Evolutionary conservation across 2,329 filamentous ascomycete species (phyloP).

Genomic region (Diaporthe batatas): DNA sequence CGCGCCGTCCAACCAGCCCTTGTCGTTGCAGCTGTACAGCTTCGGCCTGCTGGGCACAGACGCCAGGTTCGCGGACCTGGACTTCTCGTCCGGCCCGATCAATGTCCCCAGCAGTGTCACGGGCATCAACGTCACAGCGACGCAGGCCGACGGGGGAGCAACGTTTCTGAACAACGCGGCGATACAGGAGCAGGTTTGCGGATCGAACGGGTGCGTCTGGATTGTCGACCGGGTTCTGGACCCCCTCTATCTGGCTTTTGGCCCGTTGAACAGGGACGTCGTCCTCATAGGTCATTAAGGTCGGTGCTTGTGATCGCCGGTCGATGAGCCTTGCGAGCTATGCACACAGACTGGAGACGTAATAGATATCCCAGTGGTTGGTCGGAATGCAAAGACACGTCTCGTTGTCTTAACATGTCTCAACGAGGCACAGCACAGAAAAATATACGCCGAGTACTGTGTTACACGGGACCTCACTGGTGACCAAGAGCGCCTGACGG

Average conservation of each 20-base stretch:
- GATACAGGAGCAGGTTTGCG: conserved; percentile 27
- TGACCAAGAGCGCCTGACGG: not conserved
- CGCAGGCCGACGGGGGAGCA: not conserved
- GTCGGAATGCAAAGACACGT: not conserved
- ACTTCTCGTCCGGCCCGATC: conserved; percentile 15
- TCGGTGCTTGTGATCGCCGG: not conserved
- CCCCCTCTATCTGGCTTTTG: conserved; percentile 34
- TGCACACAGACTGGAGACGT: not conserved
- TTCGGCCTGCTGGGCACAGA: conserved; percentile 13
- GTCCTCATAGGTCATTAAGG: too few species aligned
- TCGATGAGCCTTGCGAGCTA: not conserved
- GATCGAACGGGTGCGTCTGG: conserved; percentile 28
- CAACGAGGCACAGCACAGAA: not conserved
- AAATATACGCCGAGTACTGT: not conserved
- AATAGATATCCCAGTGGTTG: not conserved
- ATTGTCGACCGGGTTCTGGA: conserved; percentile 10
- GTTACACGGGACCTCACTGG: not conserved
- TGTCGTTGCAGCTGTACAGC: conserved; percentile 27
- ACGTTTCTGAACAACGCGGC: conserved; percentile 23
- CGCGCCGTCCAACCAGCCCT: conserved; percentile 32
- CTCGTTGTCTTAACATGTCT: not conserved
- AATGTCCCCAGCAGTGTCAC: conserved; percentile 17
- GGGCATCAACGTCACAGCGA: conserved; percentile 27
- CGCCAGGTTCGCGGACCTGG: conserved; percentile 13
- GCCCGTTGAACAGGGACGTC: conserved; percentile 6